Conservation (phyloP, 495 filamentous ascomycete species). For the Penicillium soppii region DNA sequence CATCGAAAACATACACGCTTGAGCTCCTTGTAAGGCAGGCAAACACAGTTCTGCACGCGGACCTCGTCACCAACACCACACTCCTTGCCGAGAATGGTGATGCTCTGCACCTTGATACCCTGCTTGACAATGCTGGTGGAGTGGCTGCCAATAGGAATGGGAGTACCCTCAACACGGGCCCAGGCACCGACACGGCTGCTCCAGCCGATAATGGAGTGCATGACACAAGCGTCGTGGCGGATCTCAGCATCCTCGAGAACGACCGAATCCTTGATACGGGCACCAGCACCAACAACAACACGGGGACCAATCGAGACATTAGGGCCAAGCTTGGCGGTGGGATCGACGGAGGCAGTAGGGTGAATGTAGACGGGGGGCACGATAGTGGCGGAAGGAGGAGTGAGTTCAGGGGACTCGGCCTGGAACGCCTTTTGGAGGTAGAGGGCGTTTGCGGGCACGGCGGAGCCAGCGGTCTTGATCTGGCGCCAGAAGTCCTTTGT, state of each 20-base stretch:
- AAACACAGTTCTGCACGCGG: constrained; percentile 96
- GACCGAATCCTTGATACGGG: constrained; percentile 91
- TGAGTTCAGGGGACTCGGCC: constrained; percentile 76
- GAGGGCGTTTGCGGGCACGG: constrained; percentile 94
- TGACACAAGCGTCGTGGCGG: constrained; percentile 92
- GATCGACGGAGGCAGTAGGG: constrained; percentile 88
- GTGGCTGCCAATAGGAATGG: constrained; percentile 85
- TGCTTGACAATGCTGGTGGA: constrained; percentile 95
- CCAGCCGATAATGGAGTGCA: constrained; percentile 98
- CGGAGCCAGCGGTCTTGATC: constrained; percentile 98
- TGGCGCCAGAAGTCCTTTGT: constrained; percentile 99
- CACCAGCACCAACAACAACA: constrained; percentile 80
- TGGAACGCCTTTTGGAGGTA: constrained; percentile 97
- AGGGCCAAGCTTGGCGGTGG: constrained; percentile 92
- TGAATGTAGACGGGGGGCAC: constrained; percentile 96
- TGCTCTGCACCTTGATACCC: constrained; percentile 97
- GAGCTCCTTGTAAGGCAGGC: constrained; percentile 96
- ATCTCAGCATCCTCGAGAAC: constrained; percentile 94
- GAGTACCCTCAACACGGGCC: constrained; percentile 96
- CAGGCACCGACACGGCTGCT: constrained; percentile 92
- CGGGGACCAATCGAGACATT: constrained; percentile 95
- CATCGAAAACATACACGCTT: constrained; percentile 73
- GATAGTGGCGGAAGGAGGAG: constrained; percentile 82
- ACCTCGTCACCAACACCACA: constrained; percentile 94
- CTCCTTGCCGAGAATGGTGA: constrained; percentile 97